These are phyloP conservation scores for Volvox africanus DNA, from an alignment of 139 green algal genomes.

Conservation along the genomic window DNA sequence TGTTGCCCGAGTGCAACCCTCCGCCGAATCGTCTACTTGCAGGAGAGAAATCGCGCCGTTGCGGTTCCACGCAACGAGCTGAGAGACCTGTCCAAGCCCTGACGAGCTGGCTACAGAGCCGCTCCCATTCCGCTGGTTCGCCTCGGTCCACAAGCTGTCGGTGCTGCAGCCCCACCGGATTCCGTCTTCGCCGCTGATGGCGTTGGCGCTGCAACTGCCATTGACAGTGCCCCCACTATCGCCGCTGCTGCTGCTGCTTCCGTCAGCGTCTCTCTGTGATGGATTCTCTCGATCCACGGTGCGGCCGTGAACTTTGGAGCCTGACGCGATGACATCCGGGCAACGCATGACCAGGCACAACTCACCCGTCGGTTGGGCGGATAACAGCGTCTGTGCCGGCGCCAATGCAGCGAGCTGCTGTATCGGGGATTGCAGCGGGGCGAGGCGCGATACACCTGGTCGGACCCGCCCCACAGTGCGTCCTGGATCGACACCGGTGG, in stretches of 20 bases:
- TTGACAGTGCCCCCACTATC: not conserved
- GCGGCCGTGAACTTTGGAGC: not conserved
- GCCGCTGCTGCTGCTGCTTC: not conserved
- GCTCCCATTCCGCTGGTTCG: not conserved
- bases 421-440: not conserved
- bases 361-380: not conserved
- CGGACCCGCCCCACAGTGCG: too few relatives aligned
- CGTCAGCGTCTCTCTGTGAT: not conserved
- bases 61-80: conserved; percentile 38
- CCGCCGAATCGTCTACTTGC: conserved; percentile 8
- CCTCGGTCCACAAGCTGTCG: not conserved
- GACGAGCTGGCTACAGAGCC: not conserved
- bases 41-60: not conserved
- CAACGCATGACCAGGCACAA: not conserved
- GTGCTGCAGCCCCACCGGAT: too few relatives aligned
- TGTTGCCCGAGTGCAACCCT: not conserved
- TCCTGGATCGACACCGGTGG: not conserved
- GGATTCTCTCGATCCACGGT: not conserved
- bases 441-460: not conserved
- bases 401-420: not conserved
- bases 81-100: not conserved
- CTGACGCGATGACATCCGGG: not conserved
- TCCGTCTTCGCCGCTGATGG: not conserved
- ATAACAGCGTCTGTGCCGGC: not conserved
- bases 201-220: not conserved